A percentile compares a stretch with the other conserved stretches of the same genome.
phyloP scores from a whole-genome alignment of 2,329 filamentous ascomycete species.

The Xylariales sp. region DNA sequence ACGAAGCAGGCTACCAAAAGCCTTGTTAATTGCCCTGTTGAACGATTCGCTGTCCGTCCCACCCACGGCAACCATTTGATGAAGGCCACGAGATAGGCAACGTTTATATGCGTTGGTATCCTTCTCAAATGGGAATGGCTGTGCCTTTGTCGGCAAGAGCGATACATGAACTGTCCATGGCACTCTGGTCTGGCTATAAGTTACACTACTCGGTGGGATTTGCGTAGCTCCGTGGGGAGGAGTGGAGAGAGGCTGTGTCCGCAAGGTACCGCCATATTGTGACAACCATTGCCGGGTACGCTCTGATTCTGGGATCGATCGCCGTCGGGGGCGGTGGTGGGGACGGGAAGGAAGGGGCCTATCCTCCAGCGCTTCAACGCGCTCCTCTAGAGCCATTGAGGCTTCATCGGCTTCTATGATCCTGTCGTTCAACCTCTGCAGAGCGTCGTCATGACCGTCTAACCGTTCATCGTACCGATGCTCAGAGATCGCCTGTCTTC shows the following conservation, averaged over 20 bases:
- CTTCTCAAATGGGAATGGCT: constrained; percentile 71
- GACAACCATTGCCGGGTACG: constrained; percentile 30
- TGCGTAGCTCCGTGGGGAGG: constrained; percentile 21
- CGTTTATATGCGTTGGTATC: constrained; percentile 71
- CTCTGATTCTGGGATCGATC: constrained; percentile 46
- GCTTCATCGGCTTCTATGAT: constrained; percentile 63
- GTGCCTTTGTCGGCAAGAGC: constrained; percentile 63
- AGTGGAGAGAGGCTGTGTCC: constrained; percentile 24
- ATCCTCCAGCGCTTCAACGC: constrained; percentile 63
- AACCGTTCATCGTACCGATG: constrained; percentile 57
- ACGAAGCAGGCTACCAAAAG: constrained; percentile 62
- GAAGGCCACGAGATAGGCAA: constrained; percentile 69
- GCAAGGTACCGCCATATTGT: constrained; percentile 29
- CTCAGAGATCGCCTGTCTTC: constrained; percentile 52
- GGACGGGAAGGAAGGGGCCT: constrained; percentile 44
- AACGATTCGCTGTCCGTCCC: constrained; percentile 64
- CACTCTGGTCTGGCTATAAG: constrained; percentile 31
- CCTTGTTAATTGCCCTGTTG: constrained; percentile 58
- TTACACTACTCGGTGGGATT: constrained; percentile 1
- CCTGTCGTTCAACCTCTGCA: constrained; percentile 60
- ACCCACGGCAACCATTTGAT: constrained; percentile 66
- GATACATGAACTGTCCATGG: constrained; percentile 71
- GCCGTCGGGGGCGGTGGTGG: constrained; percentile 46
- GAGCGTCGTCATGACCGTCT: constrained; percentile 53
- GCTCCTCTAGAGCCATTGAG: constrained; percentile 65